These are phyloP conservation scores for Eucalyptus erythrocorys DNA, from an alignment of 345 rosid genomes.

Conservation along the genomic window DNA sequence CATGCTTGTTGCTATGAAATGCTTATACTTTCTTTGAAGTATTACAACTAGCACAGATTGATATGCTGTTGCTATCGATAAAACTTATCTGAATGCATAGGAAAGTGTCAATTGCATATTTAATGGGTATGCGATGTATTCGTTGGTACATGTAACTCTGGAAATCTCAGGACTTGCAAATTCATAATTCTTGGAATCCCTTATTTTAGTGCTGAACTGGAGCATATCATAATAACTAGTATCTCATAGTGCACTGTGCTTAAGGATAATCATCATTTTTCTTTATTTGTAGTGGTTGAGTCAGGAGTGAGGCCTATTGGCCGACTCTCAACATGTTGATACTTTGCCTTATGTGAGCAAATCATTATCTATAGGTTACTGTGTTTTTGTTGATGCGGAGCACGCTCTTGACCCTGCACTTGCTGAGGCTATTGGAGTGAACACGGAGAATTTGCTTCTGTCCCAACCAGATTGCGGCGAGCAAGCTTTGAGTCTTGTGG, in stretches of 20 bases:
- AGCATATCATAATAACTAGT: background rate
- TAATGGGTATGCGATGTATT: background rate
- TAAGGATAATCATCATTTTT: background rate
- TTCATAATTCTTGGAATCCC: background rate
- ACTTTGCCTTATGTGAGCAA: background rate
- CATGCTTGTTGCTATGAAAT: background rate
- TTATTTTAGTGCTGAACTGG: background rate
- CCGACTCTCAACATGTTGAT: background rate
- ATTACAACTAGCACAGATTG: background rate
- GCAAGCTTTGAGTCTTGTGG: constrained; percentile 93
- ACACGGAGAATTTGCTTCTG: constrained; percentile 83
- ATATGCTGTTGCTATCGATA: background rate
- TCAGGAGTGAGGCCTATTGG: background rate
- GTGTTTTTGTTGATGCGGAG: constrained; percentile 95
- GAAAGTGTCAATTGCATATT: background rate
- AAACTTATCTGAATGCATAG: background rate
- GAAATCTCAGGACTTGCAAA: background rate
- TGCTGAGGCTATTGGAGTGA: constrained; percentile 82
- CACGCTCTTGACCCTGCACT: constrained; percentile 92
- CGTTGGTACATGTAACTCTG: background rate
- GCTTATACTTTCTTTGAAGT: background rate
- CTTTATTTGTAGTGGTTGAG: background rate
- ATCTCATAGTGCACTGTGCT: background rate
- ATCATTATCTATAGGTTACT: constrained; percentile 38
- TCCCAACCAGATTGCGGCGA: constrained; percentile 98